Percentiles rank a stretch among this genome's conserved stretches.
Conservation (phyloP, 2,329 filamentous ascomycete genomes). For the Aspergillus awamori region DNA sequence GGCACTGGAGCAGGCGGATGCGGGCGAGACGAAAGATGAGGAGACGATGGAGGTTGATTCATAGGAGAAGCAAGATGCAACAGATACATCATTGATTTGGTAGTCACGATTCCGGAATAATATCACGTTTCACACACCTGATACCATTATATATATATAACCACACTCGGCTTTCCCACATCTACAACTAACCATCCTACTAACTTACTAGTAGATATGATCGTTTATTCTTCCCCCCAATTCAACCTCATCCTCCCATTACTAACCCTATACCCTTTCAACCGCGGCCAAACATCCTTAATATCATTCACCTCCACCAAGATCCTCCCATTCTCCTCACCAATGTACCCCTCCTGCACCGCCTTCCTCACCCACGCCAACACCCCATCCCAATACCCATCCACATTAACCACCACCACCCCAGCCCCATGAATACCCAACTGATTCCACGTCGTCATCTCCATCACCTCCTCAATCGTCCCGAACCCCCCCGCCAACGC, state of each 20-base stretch:
- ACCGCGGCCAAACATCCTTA: slow-evolving; percentile 69
- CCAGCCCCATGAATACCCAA: slow-evolving; percentile 83
- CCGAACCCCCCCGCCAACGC: slow-evolving; percentile 88
- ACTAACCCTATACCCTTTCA: slow-evolving; percentile 75
- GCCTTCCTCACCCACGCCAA: slow-evolving; percentile 78
- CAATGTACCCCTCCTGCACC: slow-evolving; percentile 76
- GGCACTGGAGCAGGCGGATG: slow-evolving; percentile 56
- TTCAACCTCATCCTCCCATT: slow-evolving; percentile 76
- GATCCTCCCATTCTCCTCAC: slow-evolving; percentile 70
- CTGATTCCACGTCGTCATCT: slow-evolving; percentile 94
- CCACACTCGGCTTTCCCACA: too few relatives aligned
- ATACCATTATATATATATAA: slow-evolving; percentile 50
- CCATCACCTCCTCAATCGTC: slow-evolving; percentile 94
- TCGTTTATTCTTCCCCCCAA: slow-evolving; percentile 68
- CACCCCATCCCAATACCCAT: slow-evolving; percentile 90
- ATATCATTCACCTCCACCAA: slow-evolving; percentile 74
- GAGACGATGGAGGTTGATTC: slow-evolving; percentile 62
- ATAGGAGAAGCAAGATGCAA: slow-evolving; percentile 32
- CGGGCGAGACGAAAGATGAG: slow-evolving; percentile 42
- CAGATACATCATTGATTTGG: slow-evolving; percentile 2
- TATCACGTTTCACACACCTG: slow-evolving; percentile 12
- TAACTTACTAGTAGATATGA: too few relatives aligned
- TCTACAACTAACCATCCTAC: too few relatives aligned
- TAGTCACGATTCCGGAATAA: slow-evolving; percentile 16
- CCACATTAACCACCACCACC: slow-evolving; percentile 81